These are phyloP conservation scores for Candida quercuum DNA, from an alignment of 805 yeast genomes.

Conservation along the genomic window DNA sequence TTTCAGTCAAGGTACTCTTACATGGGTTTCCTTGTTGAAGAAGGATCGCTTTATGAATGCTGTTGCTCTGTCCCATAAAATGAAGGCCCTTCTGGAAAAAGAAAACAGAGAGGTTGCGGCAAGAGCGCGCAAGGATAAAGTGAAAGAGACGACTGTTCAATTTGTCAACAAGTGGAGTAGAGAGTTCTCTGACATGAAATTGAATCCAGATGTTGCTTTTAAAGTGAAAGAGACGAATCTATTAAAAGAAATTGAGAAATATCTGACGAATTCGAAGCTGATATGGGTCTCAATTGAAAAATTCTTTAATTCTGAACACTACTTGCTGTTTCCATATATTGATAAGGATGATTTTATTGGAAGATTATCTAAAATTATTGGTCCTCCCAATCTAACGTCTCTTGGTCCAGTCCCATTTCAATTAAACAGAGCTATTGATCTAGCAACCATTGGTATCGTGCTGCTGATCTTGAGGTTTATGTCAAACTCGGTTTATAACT, in stretches of 20 bases:
- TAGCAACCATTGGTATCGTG: neutral
- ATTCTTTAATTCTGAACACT: conserved; percentile 1
- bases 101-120: neutral
- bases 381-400: neutral
- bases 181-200: neutral
- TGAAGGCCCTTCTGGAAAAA: neutral
- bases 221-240: neutral
- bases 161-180: neutral
- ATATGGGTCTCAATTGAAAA: neutral
- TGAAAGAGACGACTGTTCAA: neutral
- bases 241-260: neutral
- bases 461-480: neutral
- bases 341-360: conserved; percentile 1
- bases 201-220: neutral
- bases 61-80: neutral
- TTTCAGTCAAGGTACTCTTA: neutral
- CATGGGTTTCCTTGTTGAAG: neutral
- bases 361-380: neutral
- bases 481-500: neutral
- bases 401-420: neutral
- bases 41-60: neutral
- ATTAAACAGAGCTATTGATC: neutral
- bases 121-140: neutral
- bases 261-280: neutral
- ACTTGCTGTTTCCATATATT: neutral